Evolutionary conservation across 225 moss, liverwort and hornwort genomes (phyloP).

Genomic region (Pseudisothecium myosuroides): DNA sequence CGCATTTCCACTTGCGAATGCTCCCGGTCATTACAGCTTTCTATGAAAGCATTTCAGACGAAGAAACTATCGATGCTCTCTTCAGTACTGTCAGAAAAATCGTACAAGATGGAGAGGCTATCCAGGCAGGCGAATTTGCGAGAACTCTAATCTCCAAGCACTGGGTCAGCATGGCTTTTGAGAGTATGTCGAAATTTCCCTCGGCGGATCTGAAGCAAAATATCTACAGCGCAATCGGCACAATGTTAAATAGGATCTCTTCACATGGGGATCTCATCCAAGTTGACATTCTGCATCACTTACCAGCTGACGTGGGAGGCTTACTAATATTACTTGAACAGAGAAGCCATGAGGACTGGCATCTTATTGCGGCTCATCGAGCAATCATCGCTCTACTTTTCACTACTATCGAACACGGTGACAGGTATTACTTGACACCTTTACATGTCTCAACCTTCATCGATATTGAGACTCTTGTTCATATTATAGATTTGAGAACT

Average conservation of each 20-base stretch:
- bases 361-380: conserved; percentile 52
- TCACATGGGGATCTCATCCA: neutral
- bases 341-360: conserved; percentile 24
- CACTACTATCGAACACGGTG: conserved; percentile 40
- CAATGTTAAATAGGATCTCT: conserved; percentile 27
- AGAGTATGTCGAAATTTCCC: conserved; percentile 53
- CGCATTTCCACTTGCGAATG: conserved; percentile 45
- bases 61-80: conserved; percentile 18
- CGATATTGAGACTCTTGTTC: neutral
- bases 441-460: neutral
- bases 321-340: conserved; percentile 55
- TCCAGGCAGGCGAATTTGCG: conserved; percentile 29
- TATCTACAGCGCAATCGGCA: conserved; percentile 36
- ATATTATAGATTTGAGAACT: neutral
- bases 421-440: conserved; percentile 30
- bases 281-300: conserved; percentile 14
- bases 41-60: conserved; percentile 19
- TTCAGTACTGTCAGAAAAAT: conserved; percentile 31
- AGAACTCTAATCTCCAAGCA: conserved; percentile 31
- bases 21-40: conserved; percentile 37
- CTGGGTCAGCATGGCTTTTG: conserved; percentile 51
- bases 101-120: conserved; percentile 16
- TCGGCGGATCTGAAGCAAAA: conserved; percentile 31
- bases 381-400: conserved; percentile 58
- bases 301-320: conserved; percentile 46